Base-by-base conservation (phyloP, 2,329 filamentous ascomycete species). In the Phialophora expanda region DNA sequence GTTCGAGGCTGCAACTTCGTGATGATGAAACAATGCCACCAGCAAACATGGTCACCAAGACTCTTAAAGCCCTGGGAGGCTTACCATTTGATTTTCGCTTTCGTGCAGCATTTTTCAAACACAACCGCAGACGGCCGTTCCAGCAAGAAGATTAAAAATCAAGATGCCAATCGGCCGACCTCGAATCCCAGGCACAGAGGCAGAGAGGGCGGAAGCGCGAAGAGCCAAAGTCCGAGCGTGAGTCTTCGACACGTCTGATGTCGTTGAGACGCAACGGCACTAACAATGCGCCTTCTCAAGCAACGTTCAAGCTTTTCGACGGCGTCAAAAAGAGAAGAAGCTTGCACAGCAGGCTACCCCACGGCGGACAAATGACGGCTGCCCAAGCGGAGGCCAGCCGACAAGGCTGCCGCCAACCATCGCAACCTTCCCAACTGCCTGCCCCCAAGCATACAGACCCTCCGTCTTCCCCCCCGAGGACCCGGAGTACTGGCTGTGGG, bases 301-400 rank as follows among this genome's bases (percentile, higher is more conserved):
- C 41, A 69, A 69, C 46, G 67, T 69, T n/a, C 67, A 67, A 32
- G 67, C 67, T 8, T 69, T 69, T 59, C 54, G 67, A 48, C 53
- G 59, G 24, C 62, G 67, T 11, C 65, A 67, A 50, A 69, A 66
- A 44, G 67, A 69, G 30, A 69, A 69, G 56, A 65, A 61, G 30
- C 55, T 65, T 26, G 54, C 62, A 51, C 54, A 62, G 9, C 44
- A 64, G 17, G 50, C 54, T 14, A 12, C 7, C 30, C 41, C 24
- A 38, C 17, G 5, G 14, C 53, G 30, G 22, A 22, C 38, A n/a
- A 50, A 24, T n/a, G 54, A 55, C 11, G 38, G 22, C 28, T 24
- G 54, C 8, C 53, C n/a, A 46, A 12, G 38, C 22, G 38, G 44
- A 60, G 24, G 12, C 44, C 57, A 50, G 9, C 38, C 14, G 38